Conservation (phyloP, 371 early-diverging fungal species). For the Spraguea lophii region DNA sequence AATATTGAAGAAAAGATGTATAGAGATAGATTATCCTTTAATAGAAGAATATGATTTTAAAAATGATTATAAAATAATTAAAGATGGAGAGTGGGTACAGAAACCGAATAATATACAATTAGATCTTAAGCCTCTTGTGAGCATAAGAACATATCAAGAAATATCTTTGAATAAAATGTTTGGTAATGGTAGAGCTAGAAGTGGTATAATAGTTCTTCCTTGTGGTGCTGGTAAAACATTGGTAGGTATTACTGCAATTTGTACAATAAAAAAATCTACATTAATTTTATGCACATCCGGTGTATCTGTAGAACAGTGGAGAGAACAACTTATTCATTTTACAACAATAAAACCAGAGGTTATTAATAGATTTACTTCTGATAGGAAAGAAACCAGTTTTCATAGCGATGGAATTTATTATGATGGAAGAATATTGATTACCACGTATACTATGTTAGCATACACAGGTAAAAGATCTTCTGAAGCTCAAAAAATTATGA, state of each 20-base stretch:
- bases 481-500: conserved; percentile 86
- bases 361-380: conserved; percentile 83
- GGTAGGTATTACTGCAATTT: conserved; percentile 94
- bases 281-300: conserved; percentile 83
- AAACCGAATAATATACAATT: conserved; percentile 64
- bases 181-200: conserved; percentile 81
- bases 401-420: conserved; percentile 50
- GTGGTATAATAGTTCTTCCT: conserved; percentile 95
- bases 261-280: conserved; percentile 80
- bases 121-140: conserved; percentile 78
- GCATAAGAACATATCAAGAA: conserved; percentile 90
- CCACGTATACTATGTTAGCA: conserved; percentile 93
- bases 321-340: conserved; percentile 77
- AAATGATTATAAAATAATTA: conserved; percentile 54
- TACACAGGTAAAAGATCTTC: conserved; percentile 74
- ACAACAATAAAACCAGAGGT: conserved; percentile 68
- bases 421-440: conserved; percentile 71
- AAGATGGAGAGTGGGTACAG: too few relatives aligned
- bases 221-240: conserved; percentile 97
- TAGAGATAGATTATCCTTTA: conserved; percentile 78
- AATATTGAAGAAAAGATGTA: conserved; percentile 68
- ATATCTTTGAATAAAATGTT: conserved; percentile 94
- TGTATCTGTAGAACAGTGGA: conserved; percentile 96
- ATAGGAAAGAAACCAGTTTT: conserved; percentile 60
- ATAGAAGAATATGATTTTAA: conserved; percentile 96